A percentile compares a stretch with the other conserved stretches of the same genome.
phyloP scores from a whole-genome alignment of 805 yeast genomes.

The Pichia rugopelliculosa region DNA sequence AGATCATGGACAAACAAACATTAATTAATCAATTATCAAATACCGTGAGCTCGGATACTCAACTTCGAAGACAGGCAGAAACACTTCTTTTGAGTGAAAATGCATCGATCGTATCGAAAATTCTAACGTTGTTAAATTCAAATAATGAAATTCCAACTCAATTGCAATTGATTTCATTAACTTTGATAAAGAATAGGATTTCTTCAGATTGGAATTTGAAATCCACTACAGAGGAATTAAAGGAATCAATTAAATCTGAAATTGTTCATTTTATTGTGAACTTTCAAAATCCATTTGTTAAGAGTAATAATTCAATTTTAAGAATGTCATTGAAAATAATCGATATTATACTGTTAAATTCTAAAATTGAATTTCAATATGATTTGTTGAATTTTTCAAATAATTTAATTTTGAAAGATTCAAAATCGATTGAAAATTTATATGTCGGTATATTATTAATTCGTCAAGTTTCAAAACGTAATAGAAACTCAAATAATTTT shows the following conservation, averaged over 20 bases:
- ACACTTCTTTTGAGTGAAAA: conserved; percentile 7
- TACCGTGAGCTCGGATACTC: conserved; percentile 40
- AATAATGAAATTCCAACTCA: not conserved
- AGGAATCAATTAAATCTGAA: not conserved
- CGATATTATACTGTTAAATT: conserved; percentile 40
- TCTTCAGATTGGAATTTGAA: not conserved
- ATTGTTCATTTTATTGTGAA: not conserved
- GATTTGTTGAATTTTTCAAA: conserved; percentile 40
- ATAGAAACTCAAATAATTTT: conserved; percentile 56
- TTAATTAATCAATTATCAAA: conserved; percentile 40
- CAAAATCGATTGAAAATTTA: conserved; percentile 35
- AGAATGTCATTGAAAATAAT: conserved; percentile 38
- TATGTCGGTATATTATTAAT: conserved; percentile 67
- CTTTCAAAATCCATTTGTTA: conserved; percentile 2
- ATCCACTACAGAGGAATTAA: not conserved
- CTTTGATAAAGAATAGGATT: conserved; percentile 6
- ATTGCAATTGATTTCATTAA: not conserved
- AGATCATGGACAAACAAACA: conserved; percentile 28
- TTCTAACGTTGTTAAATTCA: not conserved
- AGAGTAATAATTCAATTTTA: not conserved
- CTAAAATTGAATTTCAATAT: conserved; percentile 43
- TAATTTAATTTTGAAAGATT: conserved; percentile 34
- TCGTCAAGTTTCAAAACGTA: conserved; percentile 60
- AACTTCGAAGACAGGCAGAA: conserved; percentile 38
- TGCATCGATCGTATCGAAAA: not conserved